Percentiles rank a stretch among this genome's conserved stretches.
Evolutionary conservation across 805 yeast genomes (phyloP).

Genomic region (Kodamaea sagamina): DNA sequence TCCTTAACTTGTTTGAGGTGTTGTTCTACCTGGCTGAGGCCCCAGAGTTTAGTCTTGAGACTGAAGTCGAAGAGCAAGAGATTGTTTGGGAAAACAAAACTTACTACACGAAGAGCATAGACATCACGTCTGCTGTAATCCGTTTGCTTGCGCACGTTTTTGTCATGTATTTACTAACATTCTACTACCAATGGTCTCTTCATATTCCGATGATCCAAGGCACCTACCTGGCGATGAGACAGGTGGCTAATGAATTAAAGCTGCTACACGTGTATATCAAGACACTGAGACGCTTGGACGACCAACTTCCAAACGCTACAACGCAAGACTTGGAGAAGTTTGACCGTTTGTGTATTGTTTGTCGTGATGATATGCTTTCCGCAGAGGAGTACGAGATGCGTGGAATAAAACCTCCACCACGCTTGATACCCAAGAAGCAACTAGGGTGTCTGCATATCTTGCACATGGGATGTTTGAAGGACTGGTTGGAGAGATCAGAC

Average conservation of each 20-base stretch:
- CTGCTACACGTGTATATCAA: conserved; percentile 52
- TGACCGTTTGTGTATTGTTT: conserved; percentile 76
- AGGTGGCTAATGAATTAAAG: conserved; percentile 33
- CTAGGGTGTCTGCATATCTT: conserved; percentile 83
- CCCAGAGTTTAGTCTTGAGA: conserved; percentile 8
- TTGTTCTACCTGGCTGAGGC: conserved; percentile 29
- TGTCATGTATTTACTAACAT: conserved; percentile 37
- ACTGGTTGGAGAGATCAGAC: conserved; percentile 90
- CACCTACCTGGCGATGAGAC: conserved; percentile 42
- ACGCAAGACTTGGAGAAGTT: conserved; percentile 55
- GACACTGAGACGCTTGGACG: conserved; percentile 63
- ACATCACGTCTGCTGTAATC: conserved; percentile 49
- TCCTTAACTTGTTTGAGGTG: conserved; percentile 59
- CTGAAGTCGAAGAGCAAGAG: conserved; percentile 43
- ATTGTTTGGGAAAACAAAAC: conserved; percentile 74
- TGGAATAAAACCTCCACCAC: conserved; percentile 23
- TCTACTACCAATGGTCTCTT: conserved; percentile 32
- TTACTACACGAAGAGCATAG: conserved; percentile 57
- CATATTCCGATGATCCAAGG: conserved; percentile 47
- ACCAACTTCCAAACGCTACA: conserved; percentile 62
- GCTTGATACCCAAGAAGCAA: conserved; percentile 64
- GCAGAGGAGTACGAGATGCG: conserved; percentile 35
- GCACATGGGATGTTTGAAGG: conserved; percentile 85
- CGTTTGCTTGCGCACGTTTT: conserved; percentile 31
- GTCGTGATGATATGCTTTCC: conserved; percentile 84